Base-by-base conservation (phyloP, 2,329 filamentous ascomycete genomes). In the Fusarium sp. region DNA sequence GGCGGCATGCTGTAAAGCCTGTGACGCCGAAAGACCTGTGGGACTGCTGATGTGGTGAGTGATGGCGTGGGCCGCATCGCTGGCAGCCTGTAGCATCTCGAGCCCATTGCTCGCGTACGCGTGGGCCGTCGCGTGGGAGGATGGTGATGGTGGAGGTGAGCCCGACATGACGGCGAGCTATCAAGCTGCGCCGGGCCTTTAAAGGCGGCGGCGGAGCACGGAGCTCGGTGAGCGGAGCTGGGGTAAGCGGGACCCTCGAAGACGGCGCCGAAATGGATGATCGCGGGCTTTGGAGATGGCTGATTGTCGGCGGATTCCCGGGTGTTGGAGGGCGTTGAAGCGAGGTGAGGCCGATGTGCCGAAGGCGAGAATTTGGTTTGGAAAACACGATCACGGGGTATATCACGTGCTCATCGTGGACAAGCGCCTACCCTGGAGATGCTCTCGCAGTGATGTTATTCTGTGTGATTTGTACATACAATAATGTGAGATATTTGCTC, bases 101-200 rank as follows among this genome's bases (percentile, higher is more conserved):
- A 83, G 77, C 33, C 81, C 80, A 71, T 82, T 83, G 73, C 79
- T 82, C 50, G 81, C 81, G 66, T 82, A 83, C 58, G 76, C 79
- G 73, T 82, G 81, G 45, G 79, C 80, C 33, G 75, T 75, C 52
- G 77, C 71, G 62, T 75, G 72, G 46, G 71, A 65, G 37, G 72
- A 60, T 49, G 70, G 47, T 19, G 71, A 67, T 37, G 73, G 73
- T 39, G 72, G 73, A 62, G 73, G 73, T 48, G 73, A 73, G 46
- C 65, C 73, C 41, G 73, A 74, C 73, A 75, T 75, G 62, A 33
- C 43, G 56, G 35, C 49, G 45, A 55, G 41, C 48, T 52, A 33
- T 54, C 49, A 54, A 48, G 63, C 63, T 54, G 47, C 45, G 51
- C 62, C 67, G 62, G 57, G 67, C 67, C 67, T 64, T 30, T 39